Evolutionary conservation across 257 asterid genomes (phyloP).

Genomic region (Petrea volubilis): DNA sequence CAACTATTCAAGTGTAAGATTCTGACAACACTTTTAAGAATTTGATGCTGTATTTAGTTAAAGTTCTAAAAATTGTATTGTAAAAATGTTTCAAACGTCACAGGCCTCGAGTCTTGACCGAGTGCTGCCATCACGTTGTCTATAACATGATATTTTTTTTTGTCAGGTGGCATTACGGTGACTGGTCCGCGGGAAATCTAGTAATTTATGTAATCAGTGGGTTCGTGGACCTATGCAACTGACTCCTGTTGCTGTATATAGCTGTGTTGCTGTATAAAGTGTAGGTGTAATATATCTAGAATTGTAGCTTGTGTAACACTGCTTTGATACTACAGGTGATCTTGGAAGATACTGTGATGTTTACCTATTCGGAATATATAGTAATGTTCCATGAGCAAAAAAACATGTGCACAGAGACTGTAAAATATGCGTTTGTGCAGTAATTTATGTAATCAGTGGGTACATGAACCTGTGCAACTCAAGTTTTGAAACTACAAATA

Average conservation of each 20-base stretch:
- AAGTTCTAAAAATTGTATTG: too few species aligned
- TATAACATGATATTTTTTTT: background rate
- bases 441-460: too few species aligned
- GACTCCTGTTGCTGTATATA: background rate
- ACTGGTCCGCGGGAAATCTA: background rate
- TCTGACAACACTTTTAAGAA: background rate
- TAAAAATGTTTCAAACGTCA: background rate
- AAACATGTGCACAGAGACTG: background rate
- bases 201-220: background rate
- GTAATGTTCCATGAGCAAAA: background rate
- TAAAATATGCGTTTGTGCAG: background rate
- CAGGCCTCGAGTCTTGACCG: background rate
- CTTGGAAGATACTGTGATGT: background rate
- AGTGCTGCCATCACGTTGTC: background rate
- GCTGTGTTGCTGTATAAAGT: too few species aligned
- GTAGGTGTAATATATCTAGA: background rate
- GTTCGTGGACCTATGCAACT: background rate
- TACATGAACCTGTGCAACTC: too few species aligned
- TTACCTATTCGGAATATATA: background rate
- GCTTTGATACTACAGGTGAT: background rate
- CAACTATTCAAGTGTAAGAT: background rate
- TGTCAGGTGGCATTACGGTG: background rate
- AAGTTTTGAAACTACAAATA: too few species aligned
- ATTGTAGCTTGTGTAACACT: too few species aligned
- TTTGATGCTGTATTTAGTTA: background rate